These are phyloP conservation scores for Lyophyllum shimeji DNA, from an alignment of 768 basidiomycete species.

Conservation along the genomic window DNA sequence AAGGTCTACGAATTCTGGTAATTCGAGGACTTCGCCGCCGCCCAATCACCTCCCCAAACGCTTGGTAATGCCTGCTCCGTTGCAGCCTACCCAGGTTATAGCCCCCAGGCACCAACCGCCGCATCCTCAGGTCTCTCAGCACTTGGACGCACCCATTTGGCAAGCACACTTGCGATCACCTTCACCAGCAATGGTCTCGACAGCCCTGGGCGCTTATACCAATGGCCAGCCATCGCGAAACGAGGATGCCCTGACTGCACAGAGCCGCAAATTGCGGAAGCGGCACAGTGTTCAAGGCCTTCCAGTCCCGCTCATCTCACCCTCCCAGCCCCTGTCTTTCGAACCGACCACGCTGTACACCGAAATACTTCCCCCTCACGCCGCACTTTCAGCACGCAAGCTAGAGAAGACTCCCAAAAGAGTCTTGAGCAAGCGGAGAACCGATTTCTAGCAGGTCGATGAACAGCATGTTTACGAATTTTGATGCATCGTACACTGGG, in stretches of 20 bases:
- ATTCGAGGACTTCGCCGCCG: slow-evolving; percentile 13
- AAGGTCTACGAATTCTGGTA: slow-evolving; percentile 15
- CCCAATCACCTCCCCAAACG: slow-evolving; percentile 54
- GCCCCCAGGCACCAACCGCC: slow-evolving; percentile 13
- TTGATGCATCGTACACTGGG: slow-evolving; percentile 2
- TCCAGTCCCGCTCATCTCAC: slow-evolving; percentile 15
- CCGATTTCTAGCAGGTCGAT: slow-evolving; percentile 26
- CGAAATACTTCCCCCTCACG: slow-evolving; percentile 16
- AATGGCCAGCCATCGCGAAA: slow-evolving; percentile 13
- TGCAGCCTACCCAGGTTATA: slow-evolving; percentile 37
- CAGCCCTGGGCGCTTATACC: slow-evolving; percentile 1
- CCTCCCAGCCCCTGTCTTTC: slow-evolving; percentile 12
- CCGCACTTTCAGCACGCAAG: slow-evolving; percentile 13
- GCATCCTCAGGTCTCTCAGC: slow-evolving; percentile 9
- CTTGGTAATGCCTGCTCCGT: slow-evolving; percentile 73
- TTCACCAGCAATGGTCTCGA: slow-evolving; percentile 5
- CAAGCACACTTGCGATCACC: slow-evolving; percentile 12
- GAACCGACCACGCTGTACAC: slow-evolving; percentile 14
- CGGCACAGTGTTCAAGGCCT: slow-evolving; percentile 18
- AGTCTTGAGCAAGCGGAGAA: slow-evolving; percentile 44
- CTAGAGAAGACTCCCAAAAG: slow-evolving; percentile 32
- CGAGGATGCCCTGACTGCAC: slow-evolving; percentile 20
- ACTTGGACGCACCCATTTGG: slow-evolving; percentile 8
- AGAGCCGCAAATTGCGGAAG: slow-evolving; percentile 28
- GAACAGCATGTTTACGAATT: slow-evolving; percentile 1